Evolutionary conservation across 129 eudicot species (phyloP).

Genomic region (Oenanthe sinensis): DNA sequence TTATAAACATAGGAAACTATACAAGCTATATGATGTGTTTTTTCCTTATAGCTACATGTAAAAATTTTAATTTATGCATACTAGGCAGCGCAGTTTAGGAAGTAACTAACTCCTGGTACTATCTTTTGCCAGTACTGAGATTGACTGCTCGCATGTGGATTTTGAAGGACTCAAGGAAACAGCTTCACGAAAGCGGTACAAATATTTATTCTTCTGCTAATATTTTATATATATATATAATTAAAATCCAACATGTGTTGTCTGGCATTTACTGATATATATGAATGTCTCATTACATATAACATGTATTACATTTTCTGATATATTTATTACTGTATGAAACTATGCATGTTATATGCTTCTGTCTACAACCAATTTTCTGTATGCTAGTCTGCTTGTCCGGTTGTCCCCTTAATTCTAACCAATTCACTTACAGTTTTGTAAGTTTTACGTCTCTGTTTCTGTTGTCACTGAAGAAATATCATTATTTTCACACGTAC

Average conservation of each 20-base stretch:
- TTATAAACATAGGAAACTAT: neutral
- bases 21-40: neutral
- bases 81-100: neutral
- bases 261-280: neutral
- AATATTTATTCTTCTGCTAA: neutral
- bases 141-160: slow-evolving; percentile 1
- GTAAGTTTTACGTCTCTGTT: neutral
- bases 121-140: slow-evolving; percentile 1
- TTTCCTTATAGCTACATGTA: neutral
- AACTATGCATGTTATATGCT: no score
- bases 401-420: no score
- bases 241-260: no score
- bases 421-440: neutral
- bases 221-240: neutral
- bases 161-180: neutral
- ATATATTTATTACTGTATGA: no score
- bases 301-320: no score
- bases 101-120: neutral
- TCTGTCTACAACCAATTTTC: neutral
- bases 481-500: neutral
- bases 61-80: neutral
- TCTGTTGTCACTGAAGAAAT: neutral
- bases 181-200: neutral
- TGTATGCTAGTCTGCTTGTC: neutral
- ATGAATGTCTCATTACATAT: no score